Percentiles rank a stretch among this genome's conserved stretches.
Conservation (phyloP, 2,329 filamentous ascomycete species). For the Rosellinia necatrix region DNA sequence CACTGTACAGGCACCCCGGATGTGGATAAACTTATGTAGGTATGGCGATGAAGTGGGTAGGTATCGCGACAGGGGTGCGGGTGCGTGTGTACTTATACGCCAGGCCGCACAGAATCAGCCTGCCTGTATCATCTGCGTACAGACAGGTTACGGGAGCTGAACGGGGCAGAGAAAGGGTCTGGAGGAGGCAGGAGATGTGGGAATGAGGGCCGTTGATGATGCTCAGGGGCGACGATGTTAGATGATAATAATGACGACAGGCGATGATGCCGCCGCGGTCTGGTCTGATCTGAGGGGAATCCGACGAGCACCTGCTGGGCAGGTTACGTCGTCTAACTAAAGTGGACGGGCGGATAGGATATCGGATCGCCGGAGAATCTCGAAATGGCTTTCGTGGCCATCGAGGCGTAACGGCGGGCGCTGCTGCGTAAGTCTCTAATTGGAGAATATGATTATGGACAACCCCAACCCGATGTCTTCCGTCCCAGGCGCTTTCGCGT, state of each 20-base stretch:
- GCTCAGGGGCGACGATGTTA: background rate
- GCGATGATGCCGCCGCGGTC: constrained; percentile 14
- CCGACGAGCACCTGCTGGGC: constrained; percentile 15
- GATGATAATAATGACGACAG: constrained; percentile 18
- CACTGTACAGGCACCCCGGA: constrained; percentile 15
- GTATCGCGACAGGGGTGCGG: constrained; percentile 8
- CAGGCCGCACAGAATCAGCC: no score
- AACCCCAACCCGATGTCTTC: no score
- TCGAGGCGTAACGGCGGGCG: constrained; percentile 4
- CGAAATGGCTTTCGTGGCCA: constrained; percentile 9
- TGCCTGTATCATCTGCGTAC: no score
- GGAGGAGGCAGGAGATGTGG: background rate
- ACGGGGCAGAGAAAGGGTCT: no score
- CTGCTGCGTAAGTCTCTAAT: background rate
- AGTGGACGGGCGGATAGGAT: constrained; percentile 16
- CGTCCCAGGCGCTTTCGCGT: background rate
- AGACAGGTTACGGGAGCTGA: no score
- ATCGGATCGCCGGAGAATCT: constrained; percentile 22
- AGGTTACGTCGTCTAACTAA: constrained; percentile 19
- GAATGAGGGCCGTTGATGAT: background rate
- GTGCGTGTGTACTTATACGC: constrained; percentile 14
- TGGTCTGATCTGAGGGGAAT: constrained; percentile 16
- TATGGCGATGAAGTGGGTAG: constrained; percentile 14
- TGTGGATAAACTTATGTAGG: constrained; percentile 19
- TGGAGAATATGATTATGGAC: background rate